Percentiles rank a stretch among this genome's conserved stretches.
Conservation (phyloP, 768 basidiomycete genomes). For the Kwoniella sp. region DNA sequence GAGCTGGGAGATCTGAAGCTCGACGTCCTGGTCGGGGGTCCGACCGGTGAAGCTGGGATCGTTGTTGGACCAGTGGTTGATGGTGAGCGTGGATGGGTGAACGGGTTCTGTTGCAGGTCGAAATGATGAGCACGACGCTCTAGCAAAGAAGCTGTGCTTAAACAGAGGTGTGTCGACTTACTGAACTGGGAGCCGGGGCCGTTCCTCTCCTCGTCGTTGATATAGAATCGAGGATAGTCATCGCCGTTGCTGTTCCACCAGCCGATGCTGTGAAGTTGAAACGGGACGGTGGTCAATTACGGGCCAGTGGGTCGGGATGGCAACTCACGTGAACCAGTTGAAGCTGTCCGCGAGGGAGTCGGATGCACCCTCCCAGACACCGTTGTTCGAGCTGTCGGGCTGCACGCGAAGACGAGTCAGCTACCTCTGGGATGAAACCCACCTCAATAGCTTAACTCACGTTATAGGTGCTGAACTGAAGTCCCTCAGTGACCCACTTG, state of each 20-base stretch:
- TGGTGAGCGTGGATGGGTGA: constrained; percentile 1
- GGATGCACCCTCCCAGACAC: too few relatives aligned
- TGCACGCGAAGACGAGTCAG: too few relatives aligned
- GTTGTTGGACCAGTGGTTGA: constrained; percentile 8
- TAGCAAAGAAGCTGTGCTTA: background rate
- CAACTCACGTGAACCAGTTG: constrained; percentile 1
- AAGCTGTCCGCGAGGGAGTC: too few relatives aligned
- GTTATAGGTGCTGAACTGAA: background rate
- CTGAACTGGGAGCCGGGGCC: background rate
- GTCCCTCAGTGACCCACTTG: background rate
- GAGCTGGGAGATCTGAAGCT: background rate
- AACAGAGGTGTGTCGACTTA: too few relatives aligned
- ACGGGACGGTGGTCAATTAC: background rate
- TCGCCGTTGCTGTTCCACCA: too few relatives aligned
- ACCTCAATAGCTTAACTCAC: too few relatives aligned
- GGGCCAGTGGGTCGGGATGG: background rate
- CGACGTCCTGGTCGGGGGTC: background rate
- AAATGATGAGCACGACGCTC: background rate
- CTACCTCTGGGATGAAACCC: too few relatives aligned
- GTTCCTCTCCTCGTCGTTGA: background rate
- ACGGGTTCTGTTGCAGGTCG: too few relatives aligned
- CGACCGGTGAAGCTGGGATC: background rate
- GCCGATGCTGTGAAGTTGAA: background rate
- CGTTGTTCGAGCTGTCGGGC: too few relatives aligned
- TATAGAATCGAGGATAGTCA: background rate